phyloP scores from a whole-genome alignment of 106 monocot species.

The Acorus gramineus region DNA sequence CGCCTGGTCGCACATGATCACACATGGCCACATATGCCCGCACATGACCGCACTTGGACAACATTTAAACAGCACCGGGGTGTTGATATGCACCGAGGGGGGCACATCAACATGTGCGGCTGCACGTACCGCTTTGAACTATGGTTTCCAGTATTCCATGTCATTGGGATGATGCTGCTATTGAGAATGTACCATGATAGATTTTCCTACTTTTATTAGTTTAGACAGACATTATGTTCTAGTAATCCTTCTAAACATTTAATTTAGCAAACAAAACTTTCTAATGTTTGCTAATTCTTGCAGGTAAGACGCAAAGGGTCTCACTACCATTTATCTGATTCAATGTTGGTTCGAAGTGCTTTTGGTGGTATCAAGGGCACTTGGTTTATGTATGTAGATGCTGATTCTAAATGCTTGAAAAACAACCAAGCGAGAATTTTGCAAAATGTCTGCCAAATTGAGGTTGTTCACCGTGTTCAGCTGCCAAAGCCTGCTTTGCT shows the following conservation, averaged over 20 bases:
- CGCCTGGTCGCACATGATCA: no score
- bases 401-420: background rate
- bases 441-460: background rate
- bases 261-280: background rate
- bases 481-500: background rate
- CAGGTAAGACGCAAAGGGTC: constrained; percentile 25
- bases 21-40: no score
- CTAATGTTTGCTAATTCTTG: background rate
- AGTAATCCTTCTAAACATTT: background rate
- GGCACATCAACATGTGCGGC: no score
- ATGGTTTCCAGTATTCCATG: no score
- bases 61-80: no score
- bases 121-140: no score
- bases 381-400: constrained; percentile 41
- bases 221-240: no score
- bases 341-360: constrained; percentile 26
- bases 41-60: no score
- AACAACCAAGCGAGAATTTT: constrained; percentile 1
- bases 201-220: background rate
- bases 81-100: no score
- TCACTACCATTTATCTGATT: constrained; percentile 39
- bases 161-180: no score
- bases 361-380: constrained; percentile 23
- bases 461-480: background rate
- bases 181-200: background rate